Conservation (phyloP, 768 basidiomycete genomes). For the Tricholoma matsutake region DNA sequence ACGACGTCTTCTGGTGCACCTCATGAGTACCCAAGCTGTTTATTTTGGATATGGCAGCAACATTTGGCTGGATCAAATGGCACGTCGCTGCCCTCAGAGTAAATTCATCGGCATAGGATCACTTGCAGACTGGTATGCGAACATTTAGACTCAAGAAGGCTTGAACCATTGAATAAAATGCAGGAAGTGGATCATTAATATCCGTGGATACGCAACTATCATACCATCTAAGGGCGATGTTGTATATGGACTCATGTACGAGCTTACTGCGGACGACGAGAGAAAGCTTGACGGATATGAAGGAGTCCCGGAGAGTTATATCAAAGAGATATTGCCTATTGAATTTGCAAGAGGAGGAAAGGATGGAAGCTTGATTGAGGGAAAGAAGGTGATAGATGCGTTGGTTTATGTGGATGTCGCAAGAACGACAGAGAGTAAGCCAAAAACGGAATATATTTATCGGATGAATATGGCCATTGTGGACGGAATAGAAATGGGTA, state of each 20-base stretch:
- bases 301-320: constrained; percentile 34
- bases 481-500: constrained; percentile 37
- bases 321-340: constrained; percentile 32
- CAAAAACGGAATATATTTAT: constrained; percentile 41
- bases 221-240: constrained; percentile 37
- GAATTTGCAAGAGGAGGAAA: constrained; percentile 12
- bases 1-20: too few species aligned
- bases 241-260: constrained; percentile 43
- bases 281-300: constrained; percentile 41
- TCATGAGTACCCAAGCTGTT: constrained; percentile 8
- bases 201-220: constrained; percentile 43
- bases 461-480: constrained; percentile 45
- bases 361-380: background rate
- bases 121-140: constrained; percentile 38
- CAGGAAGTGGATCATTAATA: constrained; percentile 50
- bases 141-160: background rate
- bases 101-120: constrained; percentile 38
- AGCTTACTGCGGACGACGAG: constrained; percentile 40
- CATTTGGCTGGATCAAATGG: constrained; percentile 49
- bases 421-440: constrained; percentile 27
- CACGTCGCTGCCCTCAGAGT: constrained; percentile 42
- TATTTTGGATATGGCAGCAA: constrained; percentile 55
- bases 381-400: constrained; percentile 16
- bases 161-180: background rate
- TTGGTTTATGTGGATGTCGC: constrained; percentile 42